Evolutionary conservation across 106 monocot genomes (phyloP).

Genomic region (Amphibolis antarctica): DNA sequence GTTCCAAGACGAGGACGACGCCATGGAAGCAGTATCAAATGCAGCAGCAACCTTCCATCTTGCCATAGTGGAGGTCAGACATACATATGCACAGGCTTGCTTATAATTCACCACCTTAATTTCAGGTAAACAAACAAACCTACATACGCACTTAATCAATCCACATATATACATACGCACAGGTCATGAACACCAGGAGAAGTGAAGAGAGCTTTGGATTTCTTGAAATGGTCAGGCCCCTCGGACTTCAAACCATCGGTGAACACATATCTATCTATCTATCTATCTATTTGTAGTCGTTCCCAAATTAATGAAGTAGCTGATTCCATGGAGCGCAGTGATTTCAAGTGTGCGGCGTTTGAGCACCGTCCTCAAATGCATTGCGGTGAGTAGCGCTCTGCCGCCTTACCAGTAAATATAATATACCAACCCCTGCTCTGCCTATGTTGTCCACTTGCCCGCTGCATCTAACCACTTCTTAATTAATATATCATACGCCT

Average conservation of each 20-base stretch:
- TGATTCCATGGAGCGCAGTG: slow-evolving; percentile 37
- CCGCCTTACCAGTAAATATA: too few relatives aligned
- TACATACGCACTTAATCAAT: neutral
- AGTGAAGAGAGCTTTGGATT: slow-evolving; percentile 32
- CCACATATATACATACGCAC: neutral
- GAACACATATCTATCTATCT: too few relatives aligned
- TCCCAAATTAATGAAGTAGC: neutral
- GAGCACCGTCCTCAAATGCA: slow-evolving; percentile 72
- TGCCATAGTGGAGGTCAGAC: slow-evolving; percentile 61
- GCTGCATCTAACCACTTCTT: neutral
- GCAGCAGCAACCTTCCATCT: slow-evolving; percentile 57
- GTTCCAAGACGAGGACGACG: slow-evolving; percentile 38
- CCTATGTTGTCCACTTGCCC: neutral
- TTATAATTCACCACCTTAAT: neutral
- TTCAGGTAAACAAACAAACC: neutral
- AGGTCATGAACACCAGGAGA: slow-evolving; percentile 38
- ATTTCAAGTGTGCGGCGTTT: slow-evolving; percentile 47
- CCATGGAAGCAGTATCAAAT: slow-evolving; percentile 37
- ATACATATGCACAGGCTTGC: neutral
- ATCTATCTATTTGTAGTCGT: too few relatives aligned
- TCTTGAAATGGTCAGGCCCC: slow-evolving; percentile 46
- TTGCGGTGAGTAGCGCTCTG: slow-evolving; percentile 41
- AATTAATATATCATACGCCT: neutral
- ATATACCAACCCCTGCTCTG: too few relatives aligned
- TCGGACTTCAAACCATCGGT: slow-evolving; percentile 60